Base-by-base conservation (phyloP, 495 filamentous ascomycete species). In the Aspergillus panamensis region DNA sequence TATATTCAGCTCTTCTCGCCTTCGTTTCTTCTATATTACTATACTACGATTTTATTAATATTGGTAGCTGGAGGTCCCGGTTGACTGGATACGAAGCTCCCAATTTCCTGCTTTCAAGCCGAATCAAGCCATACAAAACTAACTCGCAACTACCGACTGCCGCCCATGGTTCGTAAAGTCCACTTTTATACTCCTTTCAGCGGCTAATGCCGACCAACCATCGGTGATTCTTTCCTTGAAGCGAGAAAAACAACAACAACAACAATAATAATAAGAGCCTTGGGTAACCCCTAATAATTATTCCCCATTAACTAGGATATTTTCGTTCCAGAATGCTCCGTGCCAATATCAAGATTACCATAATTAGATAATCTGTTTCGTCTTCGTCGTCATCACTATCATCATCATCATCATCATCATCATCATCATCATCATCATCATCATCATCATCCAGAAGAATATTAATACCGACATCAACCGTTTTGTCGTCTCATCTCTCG, bases 141-240 rank as follows among this genome's bases (percentile, higher is more conserved):
- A 45, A 45, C 42, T 45, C 16, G 42, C 42, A 45, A 45, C 42
- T 45, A 45, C 42, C 19, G 42, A 45, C 19, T 17, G 42, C 42
- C 16, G 19, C 19, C 42, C 42, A 45, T 45, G 42, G 42, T 45
- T 45, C 42, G 25, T 20, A 21, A 20, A 6, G 42, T 45, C 42
- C n/a, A 45, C 42, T 44, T 25, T 16, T 45, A 45, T 17, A 19
- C 35, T 39, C 16, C 37, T 45, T 21, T 20, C 3, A 20, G 42
- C 42, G 42, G 42, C 17, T 45, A 45, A 19, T 45, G 42, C 42
- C 16, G 42, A 20, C 42, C 16, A 45, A 45, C 42, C 9, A 19
- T 3, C 14, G 3, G 13, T n/a, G 40, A n/a, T 16, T 44, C 6
- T 44, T 44, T 19, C 42, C 42, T 45, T 39, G 35, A 39, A 39